phyloP scores from a whole-genome alignment of 192 early-diverging fungal species.

The Linnemannia exigua region DNA sequence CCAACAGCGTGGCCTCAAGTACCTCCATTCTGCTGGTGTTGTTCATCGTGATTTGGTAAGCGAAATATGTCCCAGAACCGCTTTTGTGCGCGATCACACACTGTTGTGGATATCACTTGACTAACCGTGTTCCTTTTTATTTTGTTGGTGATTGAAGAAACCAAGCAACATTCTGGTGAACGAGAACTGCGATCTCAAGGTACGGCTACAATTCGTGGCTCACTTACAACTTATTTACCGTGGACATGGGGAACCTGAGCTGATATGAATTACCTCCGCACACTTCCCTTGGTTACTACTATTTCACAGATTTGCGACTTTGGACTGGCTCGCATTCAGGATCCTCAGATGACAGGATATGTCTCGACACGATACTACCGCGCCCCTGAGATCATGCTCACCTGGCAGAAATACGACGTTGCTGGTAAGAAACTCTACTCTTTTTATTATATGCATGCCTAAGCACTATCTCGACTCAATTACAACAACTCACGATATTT shows the following conservation, averaged over 20 bases:
- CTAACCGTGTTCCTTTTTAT: neutral
- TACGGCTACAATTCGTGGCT: neutral
- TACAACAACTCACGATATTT: neutral
- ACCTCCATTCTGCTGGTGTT: constrained; percentile 96
- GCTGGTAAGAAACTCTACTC: constrained; percentile 62
- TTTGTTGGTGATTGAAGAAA: constrained; percentile 19
- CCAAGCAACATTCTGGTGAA: constrained; percentile 98
- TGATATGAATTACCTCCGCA: neutral
- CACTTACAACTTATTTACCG: neutral
- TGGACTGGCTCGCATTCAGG: constrained; percentile 94
- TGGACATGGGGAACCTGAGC: neutral
- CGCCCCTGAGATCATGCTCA: constrained; percentile 99
- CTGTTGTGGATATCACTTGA: neutral
- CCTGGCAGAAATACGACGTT: constrained; percentile 98
- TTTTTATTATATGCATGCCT: neutral
- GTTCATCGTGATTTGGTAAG: constrained; percentile 93
- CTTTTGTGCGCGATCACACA: neutral
- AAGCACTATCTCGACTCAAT: too few species aligned
- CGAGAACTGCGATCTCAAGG: constrained; percentile 97
- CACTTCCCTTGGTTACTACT: too few species aligned
- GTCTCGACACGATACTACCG: constrained; percentile 99
- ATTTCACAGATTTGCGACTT: constrained; percentile 95
- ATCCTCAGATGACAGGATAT: constrained; percentile 98
- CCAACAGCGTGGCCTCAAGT: constrained; percentile 87
- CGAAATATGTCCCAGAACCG: neutral